phyloP scores from a whole-genome alignment of 306 rosid species.

The Cucumis melo region DNA sequence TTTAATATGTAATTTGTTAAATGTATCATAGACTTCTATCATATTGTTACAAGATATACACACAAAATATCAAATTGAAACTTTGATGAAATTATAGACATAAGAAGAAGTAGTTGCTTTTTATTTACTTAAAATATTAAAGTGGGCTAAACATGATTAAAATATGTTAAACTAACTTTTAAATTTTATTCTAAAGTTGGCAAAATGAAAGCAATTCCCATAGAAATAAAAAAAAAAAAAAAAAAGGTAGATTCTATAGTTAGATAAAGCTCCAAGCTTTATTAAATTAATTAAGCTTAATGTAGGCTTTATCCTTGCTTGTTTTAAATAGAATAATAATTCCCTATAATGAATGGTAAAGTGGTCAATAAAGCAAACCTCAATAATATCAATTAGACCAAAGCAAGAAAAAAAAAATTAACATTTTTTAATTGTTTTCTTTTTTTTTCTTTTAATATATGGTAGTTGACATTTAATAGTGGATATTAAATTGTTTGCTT shows the following conservation, averaged over 20 bases:
- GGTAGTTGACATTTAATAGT: background rate
- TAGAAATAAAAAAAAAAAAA: background rate
- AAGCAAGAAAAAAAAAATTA: background rate
- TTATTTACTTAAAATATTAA: background rate
- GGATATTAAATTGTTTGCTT: background rate
- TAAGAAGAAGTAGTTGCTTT: background rate
- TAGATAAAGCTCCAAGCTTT: background rate
- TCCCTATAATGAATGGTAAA: background rate
- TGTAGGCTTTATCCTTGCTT: background rate
- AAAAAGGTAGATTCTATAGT: background rate
- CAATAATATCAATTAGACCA: background rate
- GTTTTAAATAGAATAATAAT: background rate
- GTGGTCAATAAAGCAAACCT: background rate
- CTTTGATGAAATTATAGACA: too few species aligned
- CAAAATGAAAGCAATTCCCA: background rate
- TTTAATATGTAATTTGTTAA: too few species aligned
- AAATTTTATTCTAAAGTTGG: background rate
- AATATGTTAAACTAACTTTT: background rate
- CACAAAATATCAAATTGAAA: too few species aligned
- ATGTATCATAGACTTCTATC: too few species aligned
- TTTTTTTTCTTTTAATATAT: background rate
- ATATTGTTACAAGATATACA: too few species aligned
- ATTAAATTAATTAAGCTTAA: conserved; percentile 1
- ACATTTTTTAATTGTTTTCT: too few species aligned
- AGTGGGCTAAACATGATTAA: background rate